phyloP scores from a whole-genome alignment of 2,329 filamentous ascomycete species.

The Ustulina deusta region DNA sequence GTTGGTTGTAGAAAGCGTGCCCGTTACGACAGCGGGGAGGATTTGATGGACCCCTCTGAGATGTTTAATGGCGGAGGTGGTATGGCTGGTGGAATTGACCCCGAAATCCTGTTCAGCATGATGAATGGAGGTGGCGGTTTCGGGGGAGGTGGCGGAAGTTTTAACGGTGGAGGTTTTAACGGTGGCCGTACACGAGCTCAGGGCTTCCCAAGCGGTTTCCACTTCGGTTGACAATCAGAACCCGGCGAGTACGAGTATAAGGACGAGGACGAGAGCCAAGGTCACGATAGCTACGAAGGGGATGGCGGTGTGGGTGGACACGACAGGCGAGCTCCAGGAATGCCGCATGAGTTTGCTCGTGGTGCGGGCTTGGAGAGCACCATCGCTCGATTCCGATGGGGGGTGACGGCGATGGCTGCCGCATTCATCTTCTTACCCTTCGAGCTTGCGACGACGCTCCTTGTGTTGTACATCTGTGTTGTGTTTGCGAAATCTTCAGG shows the following conservation, averaged over 20 bases:
- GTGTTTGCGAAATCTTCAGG: constrained; percentile 48
- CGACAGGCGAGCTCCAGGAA: constrained; percentile 32
- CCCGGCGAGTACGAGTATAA: constrained; percentile 50
- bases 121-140: constrained; percentile 75
- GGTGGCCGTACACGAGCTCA: constrained; percentile 59
- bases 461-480: constrained; percentile 51
- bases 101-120: constrained; percentile 85
- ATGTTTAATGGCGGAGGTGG: constrained; percentile 77
- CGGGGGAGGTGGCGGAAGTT: constrained; percentile 61
- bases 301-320: constrained; percentile 44
- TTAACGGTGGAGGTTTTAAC: constrained; percentile 64
- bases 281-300: constrained; percentile 52
- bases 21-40: constrained; percentile 91
- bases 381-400: constrained; percentile 49
- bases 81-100: constrained; percentile 73
- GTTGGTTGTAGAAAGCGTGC: constrained; percentile 76
- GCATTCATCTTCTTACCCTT: constrained; percentile 50
- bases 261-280: constrained; percentile 46
- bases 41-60: constrained; percentile 87
- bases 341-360: constrained; percentile 33
- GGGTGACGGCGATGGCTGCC: constrained; percentile 45
- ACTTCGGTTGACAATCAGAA: constrained; percentile 64
- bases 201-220: constrained; percentile 66
- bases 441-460: constrained; percentile 48
- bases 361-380: constrained; percentile 41